These are phyloP conservation scores for Aspergillus sclerotioniger DNA, from an alignment of 495 filamentous ascomycete genomes.

Conservation along the genomic window DNA sequence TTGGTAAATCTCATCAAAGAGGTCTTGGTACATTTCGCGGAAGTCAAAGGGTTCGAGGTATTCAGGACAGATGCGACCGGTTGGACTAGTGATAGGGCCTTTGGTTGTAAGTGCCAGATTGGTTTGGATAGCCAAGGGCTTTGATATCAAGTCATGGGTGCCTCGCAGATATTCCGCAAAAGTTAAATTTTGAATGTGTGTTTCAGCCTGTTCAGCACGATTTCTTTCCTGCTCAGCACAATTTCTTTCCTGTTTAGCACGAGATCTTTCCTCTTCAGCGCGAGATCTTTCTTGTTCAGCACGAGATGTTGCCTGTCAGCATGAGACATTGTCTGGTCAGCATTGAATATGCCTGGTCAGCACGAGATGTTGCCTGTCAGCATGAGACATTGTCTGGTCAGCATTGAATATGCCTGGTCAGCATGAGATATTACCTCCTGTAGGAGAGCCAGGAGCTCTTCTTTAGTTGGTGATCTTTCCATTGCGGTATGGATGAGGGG, in stretches of 20 bases:
- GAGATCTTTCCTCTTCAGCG: background rate
- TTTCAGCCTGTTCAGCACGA: conserved; percentile 6
- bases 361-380: background rate
- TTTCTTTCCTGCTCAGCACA: background rate
- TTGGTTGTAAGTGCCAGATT: conserved; percentile 7
- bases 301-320: background rate
- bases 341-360: background rate
- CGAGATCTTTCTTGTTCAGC: too few species aligned
- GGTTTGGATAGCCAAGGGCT: conserved; percentile 4
- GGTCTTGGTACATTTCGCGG: background rate
- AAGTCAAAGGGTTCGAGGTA: conserved; percentile 3
- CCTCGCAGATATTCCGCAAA: conserved; percentile 7
- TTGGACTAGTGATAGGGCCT: conserved; percentile 8
- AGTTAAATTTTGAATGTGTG: background rate
- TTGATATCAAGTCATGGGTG: conserved; percentile 6
- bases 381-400: background rate
- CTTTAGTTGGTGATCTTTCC: conserved; percentile 1
- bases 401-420: background rate
- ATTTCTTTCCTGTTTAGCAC: background rate
- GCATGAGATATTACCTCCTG: background rate
- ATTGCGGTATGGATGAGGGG: too few species aligned
- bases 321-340: background rate
- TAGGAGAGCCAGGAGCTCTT: conserved; percentile 4
- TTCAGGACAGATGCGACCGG: conserved; percentile 7
- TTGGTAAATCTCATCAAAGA: conserved; percentile 5